Conservation (phyloP, 148 eudicot species). For the Rhododendron kiyosumense region DNA sequence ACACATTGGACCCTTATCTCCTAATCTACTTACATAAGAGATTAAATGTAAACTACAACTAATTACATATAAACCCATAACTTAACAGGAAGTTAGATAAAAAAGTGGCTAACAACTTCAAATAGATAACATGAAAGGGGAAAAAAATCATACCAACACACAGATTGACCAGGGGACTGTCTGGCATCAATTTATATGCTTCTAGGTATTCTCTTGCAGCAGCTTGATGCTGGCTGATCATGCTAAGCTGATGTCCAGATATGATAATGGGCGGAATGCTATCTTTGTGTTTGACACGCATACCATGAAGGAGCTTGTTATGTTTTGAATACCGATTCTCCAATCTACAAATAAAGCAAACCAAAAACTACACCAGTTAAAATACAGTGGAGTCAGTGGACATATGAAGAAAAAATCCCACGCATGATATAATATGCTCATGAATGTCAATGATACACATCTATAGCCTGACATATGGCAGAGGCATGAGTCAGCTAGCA, state of each 20-base stretch:
- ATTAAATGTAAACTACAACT: no score
- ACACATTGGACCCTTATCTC: no score
- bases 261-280: conserved; percentile 70
- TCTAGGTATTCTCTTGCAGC: conserved; percentile 87
- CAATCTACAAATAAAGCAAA: conserved; percentile 38
- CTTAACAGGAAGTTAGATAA: not conserved
- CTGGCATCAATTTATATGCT: conserved; percentile 81
- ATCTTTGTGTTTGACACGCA: conserved; percentile 53
- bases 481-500: no score
- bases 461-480: no score
- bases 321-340: conserved; percentile 57
- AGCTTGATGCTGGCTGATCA: conserved; percentile 79
- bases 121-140: no score
- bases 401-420: not conserved
- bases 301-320: conserved; percentile 49
- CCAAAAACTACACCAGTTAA: not conserved
- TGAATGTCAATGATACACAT: not conserved
- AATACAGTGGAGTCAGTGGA: not conserved
- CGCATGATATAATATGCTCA: not conserved
- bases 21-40: no score
- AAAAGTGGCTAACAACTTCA: no score
- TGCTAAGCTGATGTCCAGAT: conserved; percentile 64
- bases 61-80: no score
- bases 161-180: conserved; percentile 71
- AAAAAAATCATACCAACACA: conserved; percentile 37